A percentile compares a stretch with the other conserved stretches of the same genome.
phyloP scores from a whole-genome alignment of 805 yeast genomes.

The Cyberlindnera americana region DNA sequence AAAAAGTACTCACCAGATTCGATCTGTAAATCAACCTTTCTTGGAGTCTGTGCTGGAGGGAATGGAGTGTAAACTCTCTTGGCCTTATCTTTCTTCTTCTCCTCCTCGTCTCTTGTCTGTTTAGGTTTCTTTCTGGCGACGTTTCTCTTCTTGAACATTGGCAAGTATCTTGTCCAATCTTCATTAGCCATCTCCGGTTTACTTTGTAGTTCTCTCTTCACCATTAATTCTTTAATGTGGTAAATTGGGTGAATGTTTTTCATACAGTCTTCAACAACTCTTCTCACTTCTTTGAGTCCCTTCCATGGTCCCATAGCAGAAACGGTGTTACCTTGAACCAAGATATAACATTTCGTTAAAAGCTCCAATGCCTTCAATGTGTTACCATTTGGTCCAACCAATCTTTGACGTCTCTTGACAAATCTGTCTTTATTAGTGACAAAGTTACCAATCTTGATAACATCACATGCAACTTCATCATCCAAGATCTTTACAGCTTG shows the following conservation, averaged over 20 bases:
- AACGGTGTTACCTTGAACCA: constrained; percentile 97
- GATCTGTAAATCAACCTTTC: constrained; percentile 95
- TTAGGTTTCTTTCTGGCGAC: constrained; percentile 90
- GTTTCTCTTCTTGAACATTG: constrained; percentile 93
- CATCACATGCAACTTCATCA: constrained; percentile 94
- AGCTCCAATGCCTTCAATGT: constrained; percentile 93
- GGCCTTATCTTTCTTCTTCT: constrained; percentile 38
- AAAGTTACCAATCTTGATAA: constrained; percentile 87
- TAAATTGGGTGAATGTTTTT: constrained; percentile 95
- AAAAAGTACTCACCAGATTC: constrained; percentile 98
- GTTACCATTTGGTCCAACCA: constrained; percentile 96
- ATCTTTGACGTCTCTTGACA: constrained; percentile 90
- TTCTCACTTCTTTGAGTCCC: constrained; percentile 86
- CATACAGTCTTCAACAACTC: constrained; percentile 98
- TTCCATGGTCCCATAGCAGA: constrained; percentile 95
- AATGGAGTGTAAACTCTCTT: constrained; percentile 90
- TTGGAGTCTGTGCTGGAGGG: constrained; percentile 97
- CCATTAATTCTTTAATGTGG: constrained; percentile 96
- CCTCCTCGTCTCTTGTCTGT: constrained; percentile 50
- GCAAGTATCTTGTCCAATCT: constrained; percentile 95
- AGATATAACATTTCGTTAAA: constrained; percentile 89
- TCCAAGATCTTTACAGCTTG: constrained; percentile 90
- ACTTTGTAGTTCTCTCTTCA: constrained; percentile 90
- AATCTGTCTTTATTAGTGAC: constrained; percentile 91
- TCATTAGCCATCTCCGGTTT: constrained; percentile 94